phyloP scores from a whole-genome alignment of 495 filamentous ascomycete species.

The Penicillium parvum region DNA sequence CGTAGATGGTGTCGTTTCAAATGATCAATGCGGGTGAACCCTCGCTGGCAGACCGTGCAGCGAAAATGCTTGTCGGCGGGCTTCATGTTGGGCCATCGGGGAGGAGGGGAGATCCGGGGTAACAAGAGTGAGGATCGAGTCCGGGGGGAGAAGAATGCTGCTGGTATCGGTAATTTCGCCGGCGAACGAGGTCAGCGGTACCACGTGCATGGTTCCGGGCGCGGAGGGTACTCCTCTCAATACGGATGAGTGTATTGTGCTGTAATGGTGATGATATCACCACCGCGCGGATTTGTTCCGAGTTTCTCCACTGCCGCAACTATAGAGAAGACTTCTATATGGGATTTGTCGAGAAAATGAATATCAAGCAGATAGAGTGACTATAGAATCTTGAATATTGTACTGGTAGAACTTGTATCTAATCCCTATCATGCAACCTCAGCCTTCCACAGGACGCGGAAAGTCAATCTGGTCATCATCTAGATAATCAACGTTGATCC shows the following conservation, averaged over 20 bases:
- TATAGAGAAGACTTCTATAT: not conserved
- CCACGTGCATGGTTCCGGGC: no score
- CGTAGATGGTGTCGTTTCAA: constrained; percentile 46
- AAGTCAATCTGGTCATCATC: constrained; percentile 39
- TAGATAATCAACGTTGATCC: constrained; percentile 36
- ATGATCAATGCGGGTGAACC: constrained; percentile 48
- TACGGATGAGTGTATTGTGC: constrained; percentile 3
- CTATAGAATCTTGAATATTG: no score
- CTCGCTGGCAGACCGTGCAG: constrained; percentile 44
- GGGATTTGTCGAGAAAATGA: no score
- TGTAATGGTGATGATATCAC: constrained; percentile 16
- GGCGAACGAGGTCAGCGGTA: not conserved
- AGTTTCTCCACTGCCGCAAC: not conserved
- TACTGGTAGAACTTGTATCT: not conserved
- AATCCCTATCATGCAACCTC: not conserved
- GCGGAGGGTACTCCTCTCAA: no score
- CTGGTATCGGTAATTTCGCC: constrained; percentile 2
- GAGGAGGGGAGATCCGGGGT: constrained; percentile 31
- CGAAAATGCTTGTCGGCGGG: constrained; percentile 42
- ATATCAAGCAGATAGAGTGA: no score
- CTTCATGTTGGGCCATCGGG: constrained; percentile 43
- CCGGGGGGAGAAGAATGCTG: constrained; percentile 2
- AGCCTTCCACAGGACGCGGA: constrained; percentile 14
- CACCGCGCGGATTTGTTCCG: not conserved
- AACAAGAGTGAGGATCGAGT: constrained; percentile 9